These are phyloP conservation scores for Alisma plantagoaquatica DNA, from an alignment of 106 monocot species.

Conservation along the genomic window DNA sequence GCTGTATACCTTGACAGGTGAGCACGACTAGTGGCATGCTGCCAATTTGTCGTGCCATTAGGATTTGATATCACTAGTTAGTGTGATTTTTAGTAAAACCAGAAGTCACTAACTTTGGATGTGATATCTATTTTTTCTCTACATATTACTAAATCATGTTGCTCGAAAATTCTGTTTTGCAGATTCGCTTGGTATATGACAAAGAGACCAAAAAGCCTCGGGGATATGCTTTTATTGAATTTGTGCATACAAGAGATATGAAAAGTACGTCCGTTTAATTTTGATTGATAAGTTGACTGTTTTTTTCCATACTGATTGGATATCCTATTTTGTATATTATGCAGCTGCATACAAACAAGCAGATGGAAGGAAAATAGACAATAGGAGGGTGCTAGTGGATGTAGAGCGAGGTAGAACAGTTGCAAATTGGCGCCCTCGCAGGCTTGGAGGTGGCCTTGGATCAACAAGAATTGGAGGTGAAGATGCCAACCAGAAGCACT, in stretches of 20 bases:
- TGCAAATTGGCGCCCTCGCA: constrained; percentile 90
- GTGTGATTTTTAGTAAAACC: no score
- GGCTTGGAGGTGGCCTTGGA: constrained; percentile 96
- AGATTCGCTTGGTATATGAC: constrained; percentile 82
- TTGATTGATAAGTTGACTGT: not conserved
- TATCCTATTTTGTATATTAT: not conserved
- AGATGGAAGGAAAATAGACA: constrained; percentile 94
- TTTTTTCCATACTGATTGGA: not conserved
- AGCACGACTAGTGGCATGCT: constrained; percentile 94
- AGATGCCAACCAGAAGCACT: constrained; percentile 62
- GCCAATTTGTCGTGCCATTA: constrained; percentile 98
- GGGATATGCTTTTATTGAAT: constrained; percentile 97
- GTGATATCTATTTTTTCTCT: constrained; percentile 8
- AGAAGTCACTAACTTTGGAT: no score
- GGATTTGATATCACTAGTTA: constrained; percentile 20
- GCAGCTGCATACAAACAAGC: constrained; percentile 99
- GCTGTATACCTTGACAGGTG: constrained; percentile 84
- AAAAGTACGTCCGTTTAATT: constrained; percentile 60
- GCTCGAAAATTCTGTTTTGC: constrained; percentile 1
- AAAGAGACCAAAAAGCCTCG: constrained; percentile 82
- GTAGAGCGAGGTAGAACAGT: constrained; percentile 98
- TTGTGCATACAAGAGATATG: constrained; percentile 91
- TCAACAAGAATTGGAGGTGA: constrained; percentile 84
- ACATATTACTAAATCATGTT: not conserved
- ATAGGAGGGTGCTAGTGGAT: constrained; percentile 81